Evolutionary conservation across 2,329 filamentous ascomycete species (phyloP), one percentile per base, ranked within the genome.

Genomic region (Alternaria sp.): DNA sequence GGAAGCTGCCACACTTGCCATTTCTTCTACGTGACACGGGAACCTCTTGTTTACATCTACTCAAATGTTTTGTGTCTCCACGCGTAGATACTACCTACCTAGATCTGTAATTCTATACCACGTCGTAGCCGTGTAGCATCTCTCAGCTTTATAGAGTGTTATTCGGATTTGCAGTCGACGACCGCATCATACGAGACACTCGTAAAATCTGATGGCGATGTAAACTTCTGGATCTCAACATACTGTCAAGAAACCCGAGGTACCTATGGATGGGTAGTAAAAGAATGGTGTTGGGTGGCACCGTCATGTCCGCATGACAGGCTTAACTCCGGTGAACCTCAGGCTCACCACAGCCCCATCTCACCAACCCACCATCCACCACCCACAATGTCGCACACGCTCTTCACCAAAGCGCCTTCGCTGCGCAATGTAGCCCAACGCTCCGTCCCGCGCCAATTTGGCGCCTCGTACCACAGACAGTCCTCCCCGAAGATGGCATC

Each of bases 401-500:
- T 70, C 47, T 61, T 70, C 54, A 63, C 63, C 20, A 64, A 57
- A 57, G 54, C 61, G 50, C 67, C 63, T 15, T 45, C 41, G 12
- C 58, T 71, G 25, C 68, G 68, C 57, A 43, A 14, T 44, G 58
- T 61, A 11, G 51, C 59, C 14, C 63, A 60, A 23, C 58, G 64
- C 53, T 23, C 68, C 60, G 51, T 58, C 21, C 41, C 65, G 43
- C 61, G 65, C 51, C 62, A 55, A 20, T 58, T 58, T 14, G 26
- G 44, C 33, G 60, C 64, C 25, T 54, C 57, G 1, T 70, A 69
- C 60, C 70, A 72, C 55, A 61, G 63, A 41, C 65, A 68, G 30
- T 61, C 60, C 28, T 55, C 60, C 10, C 66, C 67, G 50, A 73
- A 70, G 47, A 76, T 78, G 73, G 61, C 74, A 15, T 55, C 69